Base-by-base conservation (phyloP, 345 rosid genomes). In the Gossypium thurberi region DNA sequence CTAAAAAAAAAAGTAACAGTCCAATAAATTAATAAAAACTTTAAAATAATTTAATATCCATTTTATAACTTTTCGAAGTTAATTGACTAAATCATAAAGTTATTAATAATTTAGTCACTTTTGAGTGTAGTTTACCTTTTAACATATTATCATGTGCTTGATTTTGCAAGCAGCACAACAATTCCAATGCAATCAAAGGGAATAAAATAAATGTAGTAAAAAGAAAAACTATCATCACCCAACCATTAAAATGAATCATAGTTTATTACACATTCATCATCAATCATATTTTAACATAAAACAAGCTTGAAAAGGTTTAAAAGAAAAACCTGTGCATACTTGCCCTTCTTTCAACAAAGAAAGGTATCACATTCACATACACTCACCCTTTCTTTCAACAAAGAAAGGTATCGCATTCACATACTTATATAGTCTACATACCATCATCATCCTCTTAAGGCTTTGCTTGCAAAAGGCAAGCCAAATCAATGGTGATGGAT, bases 361-460 rank as follows among this genome's bases (percentile, higher is more conserved):
- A 46, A 77, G 81, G 80, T 58, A 57, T 43, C 65, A 76, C 75
- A 59, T 65, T 68, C 55, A 70, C 40, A 56, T 79, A 72, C 70
- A 74, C 75, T 33, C 44, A 70, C 56, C 79, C 75, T 48, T 76
- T 65, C 44, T 68, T 63, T 48, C 72, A 33, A 33, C 63, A 65
- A 79, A 64, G 69, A 64, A 20, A 64, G 43, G 69, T 50, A 33
- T 33, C 37, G 4, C 37, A 33, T 33, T 33, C 69, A 50, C 66
- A 40, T 50, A 47, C 51, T 14, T 11, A 12, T 10, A 47, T 50
- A 50, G 48, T 44, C 55, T 50, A 13, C 17, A 50, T 14, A 50
- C 17, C n/a, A 13, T 50, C 55, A 50, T 14, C n/a, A 10, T 12
- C 14, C 20, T 59, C 61, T 69, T 10, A 70, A 40, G 72, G 68